Conservation (phyloP, 345 rosid genomes). For the Arabis alpina region DNA sequence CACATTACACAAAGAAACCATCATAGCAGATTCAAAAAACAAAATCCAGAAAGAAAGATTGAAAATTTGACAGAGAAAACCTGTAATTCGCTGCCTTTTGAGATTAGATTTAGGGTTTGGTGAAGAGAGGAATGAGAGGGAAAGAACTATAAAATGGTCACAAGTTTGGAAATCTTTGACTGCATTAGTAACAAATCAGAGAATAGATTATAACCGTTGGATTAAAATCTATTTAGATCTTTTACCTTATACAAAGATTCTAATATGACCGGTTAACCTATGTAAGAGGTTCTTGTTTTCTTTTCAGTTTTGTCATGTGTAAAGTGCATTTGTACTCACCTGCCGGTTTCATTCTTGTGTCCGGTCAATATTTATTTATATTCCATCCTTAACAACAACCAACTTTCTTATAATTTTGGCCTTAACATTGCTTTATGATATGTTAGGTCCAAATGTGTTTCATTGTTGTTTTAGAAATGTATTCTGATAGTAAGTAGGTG, state of each 20-base stretch:
- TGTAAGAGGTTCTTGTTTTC: conserved; percentile 15
- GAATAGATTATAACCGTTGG: conserved; percentile 15
- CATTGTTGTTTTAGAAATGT: no score
- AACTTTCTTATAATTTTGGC: neutral
- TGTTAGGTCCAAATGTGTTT: neutral
- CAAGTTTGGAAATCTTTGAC: neutral
- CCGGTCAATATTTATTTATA: no score
- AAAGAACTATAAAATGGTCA: neutral
- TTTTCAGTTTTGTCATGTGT: neutral
- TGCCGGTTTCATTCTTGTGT: no score
- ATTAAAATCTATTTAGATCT: conserved; percentile 4
- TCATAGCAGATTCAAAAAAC: conserved; percentile 8
- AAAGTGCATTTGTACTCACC: neutral
- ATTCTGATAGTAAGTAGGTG: no score
- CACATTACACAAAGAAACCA: conserved; percentile 5
- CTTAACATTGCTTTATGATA: neutral
- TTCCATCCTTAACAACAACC: no score
- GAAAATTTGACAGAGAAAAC: neutral
- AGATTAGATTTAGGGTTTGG: conserved; percentile 18
- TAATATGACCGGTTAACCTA: conserved; percentile 29
- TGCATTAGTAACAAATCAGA: conserved; percentile 1
- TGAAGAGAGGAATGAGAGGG: neutral
- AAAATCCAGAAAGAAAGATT: conserved; percentile 14
- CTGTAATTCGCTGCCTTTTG: neutral
- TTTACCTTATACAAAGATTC: conserved; percentile 19